Evolutionary conservation across 768 basidiomycete genomes (phyloP).

Genomic region (Pleurotus eryngii): DNA sequence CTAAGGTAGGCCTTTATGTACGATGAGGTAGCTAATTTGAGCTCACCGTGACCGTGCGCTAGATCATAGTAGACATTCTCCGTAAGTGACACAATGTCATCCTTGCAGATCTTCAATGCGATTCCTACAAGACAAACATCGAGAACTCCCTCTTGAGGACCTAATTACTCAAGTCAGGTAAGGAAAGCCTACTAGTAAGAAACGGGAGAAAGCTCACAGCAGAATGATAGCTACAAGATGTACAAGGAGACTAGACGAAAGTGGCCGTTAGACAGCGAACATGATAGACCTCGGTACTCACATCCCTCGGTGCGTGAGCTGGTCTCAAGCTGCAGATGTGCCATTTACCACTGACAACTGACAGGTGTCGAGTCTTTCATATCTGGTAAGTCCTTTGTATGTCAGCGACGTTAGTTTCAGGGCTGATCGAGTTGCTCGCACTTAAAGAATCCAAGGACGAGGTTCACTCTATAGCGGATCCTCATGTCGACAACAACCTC

Average conservation of each 20-base stretch:
- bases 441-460: no score
- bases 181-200: neutral
- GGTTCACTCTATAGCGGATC: no score
- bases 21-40: neutral
- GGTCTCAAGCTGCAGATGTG: no score
- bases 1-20: neutral
- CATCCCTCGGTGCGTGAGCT: no score
- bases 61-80: neutral
- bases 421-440: no score
- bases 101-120: neutral
- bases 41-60: neutral
- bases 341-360: no score
- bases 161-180: neutral
- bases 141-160: neutral
- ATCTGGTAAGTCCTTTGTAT: no score
- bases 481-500: no score
- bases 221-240: neutral
- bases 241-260: neutral
- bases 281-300: no score
- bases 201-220: neutral
- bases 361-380: no score
- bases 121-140: neutral
- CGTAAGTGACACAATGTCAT: neutral
- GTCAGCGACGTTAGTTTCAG: no score
- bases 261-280: no score